Percentiles rank a stretch among this genome's conserved stretches.
These are phyloP conservation scores for Penicillium bovifimosum DNA, from an alignment of 495 filamentous ascomycete genomes.

Conservation along the genomic window DNA sequence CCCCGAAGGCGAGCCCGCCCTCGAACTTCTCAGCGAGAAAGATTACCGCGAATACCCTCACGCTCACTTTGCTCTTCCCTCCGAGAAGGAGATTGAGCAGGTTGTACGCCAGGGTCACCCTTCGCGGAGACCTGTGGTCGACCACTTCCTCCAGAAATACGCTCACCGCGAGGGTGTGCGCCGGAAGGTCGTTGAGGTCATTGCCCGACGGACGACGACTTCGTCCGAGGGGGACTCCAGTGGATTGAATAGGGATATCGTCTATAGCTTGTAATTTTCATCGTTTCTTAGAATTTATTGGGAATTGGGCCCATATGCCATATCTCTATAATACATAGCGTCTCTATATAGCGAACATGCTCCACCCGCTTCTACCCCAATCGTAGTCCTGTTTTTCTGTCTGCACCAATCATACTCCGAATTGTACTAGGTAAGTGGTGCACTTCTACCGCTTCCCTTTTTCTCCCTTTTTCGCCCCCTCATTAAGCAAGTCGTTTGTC, in stretches of 20 bases:
- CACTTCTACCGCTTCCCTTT: too few relatives aligned
- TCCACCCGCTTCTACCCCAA: too few relatives aligned
- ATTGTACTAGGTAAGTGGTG: too few relatives aligned
- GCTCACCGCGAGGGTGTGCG: slow-evolving; percentile 36
- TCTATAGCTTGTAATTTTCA: slow-evolving; percentile 24
- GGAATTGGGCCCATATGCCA: slow-evolving; percentile 10
- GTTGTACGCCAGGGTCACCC: slow-evolving; percentile 34
- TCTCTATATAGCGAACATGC: too few relatives aligned
- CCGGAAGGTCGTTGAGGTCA: slow-evolving; percentile 38
- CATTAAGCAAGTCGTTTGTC: too few relatives aligned
- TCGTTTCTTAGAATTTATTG: slow-evolving; percentile 22
- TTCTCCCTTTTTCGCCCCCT: too few relatives aligned
- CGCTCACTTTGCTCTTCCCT: slow-evolving; percentile 60
- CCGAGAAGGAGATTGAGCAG: slow-evolving; percentile 60
- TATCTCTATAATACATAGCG: too few relatives aligned
- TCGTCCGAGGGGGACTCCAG: slow-evolving; percentile 24
- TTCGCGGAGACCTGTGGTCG: slow-evolving; percentile 12
- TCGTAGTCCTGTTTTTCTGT: too few relatives aligned
- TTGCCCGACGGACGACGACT: slow-evolving; percentile 23
- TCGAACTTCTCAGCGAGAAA: slow-evolving; percentile 49
- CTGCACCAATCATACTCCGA: too few relatives aligned
- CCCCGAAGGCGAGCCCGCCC: slow-evolving; percentile 30
- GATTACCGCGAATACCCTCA: slow-evolving; percentile 69
- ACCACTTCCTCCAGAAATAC: slow-evolving; percentile 28
- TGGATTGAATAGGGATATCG: slow-evolving; percentile 22